Evolutionary conservation across 1,284 basidiomycete species (phyloP), one percentile per base, ranked within the genome.

Genomic region (Xerocomus tenax): DNA sequence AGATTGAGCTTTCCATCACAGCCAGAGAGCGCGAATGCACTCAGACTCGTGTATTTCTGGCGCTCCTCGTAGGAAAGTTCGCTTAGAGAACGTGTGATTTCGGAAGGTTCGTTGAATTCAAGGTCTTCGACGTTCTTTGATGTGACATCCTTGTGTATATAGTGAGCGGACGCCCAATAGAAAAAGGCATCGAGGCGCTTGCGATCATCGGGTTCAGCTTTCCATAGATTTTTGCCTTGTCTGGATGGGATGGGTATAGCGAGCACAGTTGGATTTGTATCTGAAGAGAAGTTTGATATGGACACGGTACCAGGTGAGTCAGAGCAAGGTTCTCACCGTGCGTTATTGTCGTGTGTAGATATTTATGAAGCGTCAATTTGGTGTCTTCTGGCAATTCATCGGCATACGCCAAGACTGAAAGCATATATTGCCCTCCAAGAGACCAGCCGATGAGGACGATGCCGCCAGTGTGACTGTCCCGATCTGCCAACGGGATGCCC

Each of bases 381-480:
- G 51, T 49, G 0, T 52, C 53, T 5, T 38, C 42, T 6, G 52
- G 25, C n/a, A 61, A 21, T 18, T 48, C 51, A 15, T 64, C 61
- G 5, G 61, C 41, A 34, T 59, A 62, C 3, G 61, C 63, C 45
- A 63, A 32, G 29, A 55, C 8, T 15, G 54, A 41, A 16, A 51
- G 39, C 2, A 16, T 29, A 18, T 62, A 49, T 19, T 50, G 40
- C 19, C 45, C 42, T 13, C 48, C 63, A 0, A 63, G 45, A 5
- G 61, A 63, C 61, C 64, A 63, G 3, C 63, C 64, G 2, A 63
- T 45, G 16, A 63, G 34, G 6, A 25, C 49, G 28, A 65, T 52
- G 6, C 61, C 61, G 5, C 61, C 61, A 0, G 42, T 41, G 30
- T 21, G 45, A 6, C 8, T 13, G 3, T 47, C 32, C 1, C n/a